Evolutionary conservation across 2,329 filamentous ascomycete species (phyloP).

Genomic region (Grosmannia penicillata): DNA sequence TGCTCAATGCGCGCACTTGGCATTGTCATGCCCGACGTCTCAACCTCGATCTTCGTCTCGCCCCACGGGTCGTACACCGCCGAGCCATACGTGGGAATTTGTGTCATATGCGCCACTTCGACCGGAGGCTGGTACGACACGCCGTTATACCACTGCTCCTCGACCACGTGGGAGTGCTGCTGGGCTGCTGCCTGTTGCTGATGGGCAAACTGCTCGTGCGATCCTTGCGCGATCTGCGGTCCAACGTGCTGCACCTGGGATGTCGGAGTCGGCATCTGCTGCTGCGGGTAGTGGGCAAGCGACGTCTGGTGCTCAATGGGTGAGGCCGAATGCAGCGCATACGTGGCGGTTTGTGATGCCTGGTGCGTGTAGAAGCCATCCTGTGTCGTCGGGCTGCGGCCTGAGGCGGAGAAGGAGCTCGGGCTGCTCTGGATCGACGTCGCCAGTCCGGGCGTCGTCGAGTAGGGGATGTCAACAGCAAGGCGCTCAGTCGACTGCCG

Average conservation of each 20-base stretch:
- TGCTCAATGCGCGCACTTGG: conserved; percentile 43
- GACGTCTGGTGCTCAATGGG: conserved; percentile 28
- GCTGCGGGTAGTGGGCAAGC: conserved; percentile 24
- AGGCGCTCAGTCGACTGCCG: conserved; percentile 31
- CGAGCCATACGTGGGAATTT: conserved; percentile 32
- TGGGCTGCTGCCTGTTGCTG: conserved; percentile 23
- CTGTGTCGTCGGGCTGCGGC: conserved; percentile 36
- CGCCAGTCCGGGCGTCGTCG: conserved; percentile 28
- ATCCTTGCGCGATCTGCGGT: not conserved
- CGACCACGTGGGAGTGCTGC: conserved; percentile 14
- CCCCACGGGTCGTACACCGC: conserved; percentile 38
- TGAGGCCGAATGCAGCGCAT: conserved; percentile 31
- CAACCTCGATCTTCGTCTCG: conserved; percentile 38
- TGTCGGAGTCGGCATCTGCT: conserved; percentile 19
- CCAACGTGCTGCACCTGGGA: conserved; percentile 19
- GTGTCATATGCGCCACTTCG: conserved; percentile 39
- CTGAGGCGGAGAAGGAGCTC: conserved; percentile 40
- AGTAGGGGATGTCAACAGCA: conserved; percentile 34
- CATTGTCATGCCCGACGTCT: conserved; percentile 42
- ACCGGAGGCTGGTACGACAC: conserved; percentile 40
- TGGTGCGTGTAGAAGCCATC: conserved; percentile 44
- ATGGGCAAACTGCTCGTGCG: conserved; percentile 1
- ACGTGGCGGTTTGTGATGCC: conserved; percentile 29
- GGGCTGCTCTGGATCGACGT: conserved; percentile 42
- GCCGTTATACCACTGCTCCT: conserved; percentile 36